Evolutionary conservation across 306 rosid genomes (phyloP).

Genomic region (Parietaria judaica): DNA sequence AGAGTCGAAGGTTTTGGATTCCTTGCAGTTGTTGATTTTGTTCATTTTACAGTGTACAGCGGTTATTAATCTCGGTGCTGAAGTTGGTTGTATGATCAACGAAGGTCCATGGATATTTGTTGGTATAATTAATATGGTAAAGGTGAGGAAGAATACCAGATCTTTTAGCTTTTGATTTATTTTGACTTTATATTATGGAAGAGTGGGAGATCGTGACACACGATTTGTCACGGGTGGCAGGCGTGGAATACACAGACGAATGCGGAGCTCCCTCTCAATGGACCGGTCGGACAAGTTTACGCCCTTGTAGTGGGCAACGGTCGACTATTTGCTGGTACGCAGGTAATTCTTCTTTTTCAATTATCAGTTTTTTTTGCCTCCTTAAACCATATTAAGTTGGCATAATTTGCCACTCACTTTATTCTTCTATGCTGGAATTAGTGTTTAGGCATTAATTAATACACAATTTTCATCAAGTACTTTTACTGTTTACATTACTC

Average conservation of each 20-base stretch:
- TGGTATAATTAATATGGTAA: conserved; percentile 70
- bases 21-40: conserved; percentile 9
- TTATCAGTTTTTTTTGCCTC: conserved; percentile 6
- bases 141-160: conserved; percentile 40
- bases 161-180: neutral
- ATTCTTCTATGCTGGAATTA: neutral
- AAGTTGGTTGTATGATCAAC: conserved; percentile 87
- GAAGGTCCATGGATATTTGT: conserved; percentile 99
- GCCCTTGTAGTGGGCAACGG: conserved; percentile 73
- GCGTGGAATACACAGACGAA: conserved; percentile 83
- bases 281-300: conserved; percentile 97
- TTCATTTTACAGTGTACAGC: conserved; percentile 52
- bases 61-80: conserved; percentile 64
- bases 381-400: neutral
- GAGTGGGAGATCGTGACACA: conserved; percentile 12
- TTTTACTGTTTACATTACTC: no score
- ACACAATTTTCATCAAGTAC: no score
- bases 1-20: neutral
- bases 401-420: neutral
- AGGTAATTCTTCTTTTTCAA: conserved; percentile 43
- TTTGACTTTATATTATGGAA: neutral
- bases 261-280: conserved; percentile 59
- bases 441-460: no score
- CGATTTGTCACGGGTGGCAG: conserved; percentile 41
- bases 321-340: conserved; percentile 92